Conservation (phyloP, 2,329 filamentous ascomycete genomes). For the Hypoxylon rubiginosum region DNA sequence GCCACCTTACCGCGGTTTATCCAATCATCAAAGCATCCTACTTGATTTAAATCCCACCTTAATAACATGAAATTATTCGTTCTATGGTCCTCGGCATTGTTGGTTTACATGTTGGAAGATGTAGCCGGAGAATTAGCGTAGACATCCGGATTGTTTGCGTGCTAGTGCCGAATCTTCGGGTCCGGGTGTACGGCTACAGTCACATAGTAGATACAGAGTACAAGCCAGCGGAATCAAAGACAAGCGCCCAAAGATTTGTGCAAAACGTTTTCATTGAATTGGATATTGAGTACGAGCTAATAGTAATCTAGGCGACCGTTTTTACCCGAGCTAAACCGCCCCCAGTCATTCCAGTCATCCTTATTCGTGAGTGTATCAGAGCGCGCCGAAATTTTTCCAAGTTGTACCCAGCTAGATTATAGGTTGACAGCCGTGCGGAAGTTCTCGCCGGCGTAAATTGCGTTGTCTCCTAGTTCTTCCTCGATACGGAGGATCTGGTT, state of each 20-base stretch:
- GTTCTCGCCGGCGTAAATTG: constrained; percentile 89
- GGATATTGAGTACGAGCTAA: constrained; percentile 36
- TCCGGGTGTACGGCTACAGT: constrained; percentile 20
- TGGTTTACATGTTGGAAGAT: neutral
- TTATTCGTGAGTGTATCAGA: constrained; percentile 47
- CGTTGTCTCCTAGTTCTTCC: constrained; percentile 95
- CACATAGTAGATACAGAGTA: constrained; percentile 12
- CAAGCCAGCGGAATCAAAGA: constrained; percentile 10
- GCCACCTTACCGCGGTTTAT: neutral
- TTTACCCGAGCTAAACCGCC: constrained; percentile 46
- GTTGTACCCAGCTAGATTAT: constrained; percentile 62
- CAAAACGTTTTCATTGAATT: constrained; percentile 39
- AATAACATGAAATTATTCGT: no score
- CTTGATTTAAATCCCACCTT: neutral
- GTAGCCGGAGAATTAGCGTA: constrained; percentile 31
- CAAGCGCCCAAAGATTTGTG: constrained; percentile 13
- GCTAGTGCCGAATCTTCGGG: constrained; percentile 28
- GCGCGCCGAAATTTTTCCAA: constrained; percentile 29
- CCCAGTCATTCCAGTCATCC: constrained; percentile 41
- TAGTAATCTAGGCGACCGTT: constrained; percentile 47
- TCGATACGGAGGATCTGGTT: constrained; percentile 99
- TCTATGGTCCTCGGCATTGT: neutral
- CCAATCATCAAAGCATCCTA: neutral
- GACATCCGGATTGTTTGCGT: constrained; percentile 33
- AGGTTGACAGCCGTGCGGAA: constrained; percentile 94